phyloP scores from a whole-genome alignment of 208 protist species.

The Angomonas deanei region DNA sequence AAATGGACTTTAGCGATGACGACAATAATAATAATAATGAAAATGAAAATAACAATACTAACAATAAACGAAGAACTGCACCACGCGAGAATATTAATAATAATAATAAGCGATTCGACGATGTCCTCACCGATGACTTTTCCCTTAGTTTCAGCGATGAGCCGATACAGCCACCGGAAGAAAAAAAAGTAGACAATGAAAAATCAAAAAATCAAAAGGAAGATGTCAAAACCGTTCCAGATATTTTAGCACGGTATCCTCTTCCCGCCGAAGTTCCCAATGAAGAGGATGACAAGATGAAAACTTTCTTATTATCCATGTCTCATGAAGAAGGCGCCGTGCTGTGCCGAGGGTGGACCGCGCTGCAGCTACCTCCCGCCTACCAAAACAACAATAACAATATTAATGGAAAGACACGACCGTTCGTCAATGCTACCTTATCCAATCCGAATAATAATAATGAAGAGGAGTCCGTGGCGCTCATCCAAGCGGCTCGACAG shows the following conservation, averaged over 20 bases:
- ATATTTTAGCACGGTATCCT: background rate
- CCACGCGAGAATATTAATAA: background rate
- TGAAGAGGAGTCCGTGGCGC: background rate
- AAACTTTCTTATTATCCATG: slow-evolving; percentile 62
- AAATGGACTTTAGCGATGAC: background rate
- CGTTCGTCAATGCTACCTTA: too few species aligned
- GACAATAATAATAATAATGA: background rate
- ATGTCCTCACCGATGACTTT: background rate
- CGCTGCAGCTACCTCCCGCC: slow-evolving; percentile 32
- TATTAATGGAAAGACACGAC: too few species aligned
- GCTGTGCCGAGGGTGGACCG: slow-evolving; percentile 66
- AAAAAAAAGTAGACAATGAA: background rate
- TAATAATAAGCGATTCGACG: background rate
- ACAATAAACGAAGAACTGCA: background rate
- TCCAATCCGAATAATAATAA: too few species aligned
- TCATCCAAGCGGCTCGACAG: background rate
- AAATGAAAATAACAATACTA: background rate
- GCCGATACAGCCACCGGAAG: background rate
- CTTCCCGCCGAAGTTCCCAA: background rate
- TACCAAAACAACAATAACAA: background rate
- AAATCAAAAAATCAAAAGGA: background rate
- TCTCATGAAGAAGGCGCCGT: slow-evolving; percentile 57
- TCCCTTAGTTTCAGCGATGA: background rate
- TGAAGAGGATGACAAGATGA: slow-evolving; percentile 15
- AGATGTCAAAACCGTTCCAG: background rate